Percentiles rank a stretch among this genome's conserved stretches.
Conservation (phyloP, 176 grass and related monocot genomes). For the Areca catechu region DNA sequence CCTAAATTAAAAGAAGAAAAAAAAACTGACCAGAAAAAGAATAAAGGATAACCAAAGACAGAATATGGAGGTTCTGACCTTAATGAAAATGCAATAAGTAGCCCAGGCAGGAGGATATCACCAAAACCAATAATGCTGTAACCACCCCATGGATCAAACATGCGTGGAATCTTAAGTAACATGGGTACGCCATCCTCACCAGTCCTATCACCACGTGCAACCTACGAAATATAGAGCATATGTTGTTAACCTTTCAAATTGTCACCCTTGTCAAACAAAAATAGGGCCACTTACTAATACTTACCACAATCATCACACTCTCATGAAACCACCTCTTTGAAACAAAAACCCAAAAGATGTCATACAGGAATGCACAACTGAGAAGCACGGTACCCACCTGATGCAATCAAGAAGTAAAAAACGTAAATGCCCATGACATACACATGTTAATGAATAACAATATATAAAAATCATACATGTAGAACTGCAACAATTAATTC, state of each 20-base stretch:
- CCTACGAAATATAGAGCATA: conserved; percentile 29
- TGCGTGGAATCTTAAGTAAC: conserved; percentile 86
- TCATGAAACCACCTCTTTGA: conserved; percentile 96
- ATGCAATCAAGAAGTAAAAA: neutral
- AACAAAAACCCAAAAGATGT: conserved; percentile 98
- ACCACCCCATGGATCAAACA: conserved; percentile 99
- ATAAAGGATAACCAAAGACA: no score
- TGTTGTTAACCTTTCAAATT: conserved; percentile 7
- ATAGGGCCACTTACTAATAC: conserved; percentile 17
- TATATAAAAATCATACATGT: no score
- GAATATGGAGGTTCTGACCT: conserved; percentile 30
- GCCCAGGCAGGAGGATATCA: conserved; percentile 94
- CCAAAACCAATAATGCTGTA: conserved; percentile 98
- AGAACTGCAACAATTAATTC: no score
- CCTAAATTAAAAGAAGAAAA: no score
- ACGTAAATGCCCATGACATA: neutral
- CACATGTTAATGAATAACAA: neutral
- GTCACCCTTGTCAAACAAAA: neutral
- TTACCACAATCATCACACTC: conserved; percentile 98
- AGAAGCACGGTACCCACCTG: conserved; percentile 88
- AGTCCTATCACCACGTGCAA: conserved; percentile 93
- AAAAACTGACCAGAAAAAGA: no score
- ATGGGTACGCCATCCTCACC: conserved; percentile 97
- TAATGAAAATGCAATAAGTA: conserved; percentile 88
- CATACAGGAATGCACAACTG: conserved; percentile 86